A percentile compares a stretch with the other conserved stretches of the same genome.
phyloP scores from a whole-genome alignment of 1,139 yeast species.

The Saccharomyces hybrid region DNA sequence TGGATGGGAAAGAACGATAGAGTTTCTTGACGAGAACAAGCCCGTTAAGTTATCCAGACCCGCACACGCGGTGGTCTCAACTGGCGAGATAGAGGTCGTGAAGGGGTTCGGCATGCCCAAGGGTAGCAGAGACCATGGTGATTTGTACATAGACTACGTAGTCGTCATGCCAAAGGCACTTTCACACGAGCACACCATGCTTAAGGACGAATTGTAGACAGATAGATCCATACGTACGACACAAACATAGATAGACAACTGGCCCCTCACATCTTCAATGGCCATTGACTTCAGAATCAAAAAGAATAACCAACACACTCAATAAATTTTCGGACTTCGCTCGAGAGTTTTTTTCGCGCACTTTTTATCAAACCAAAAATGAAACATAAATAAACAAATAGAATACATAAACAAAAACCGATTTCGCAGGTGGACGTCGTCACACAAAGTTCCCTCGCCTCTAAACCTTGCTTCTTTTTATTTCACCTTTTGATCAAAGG shows the following conservation, averaged over 20 bases:
- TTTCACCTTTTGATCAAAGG: not conserved
- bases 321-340: not conserved
- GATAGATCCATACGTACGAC: not conserved
- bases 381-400: not conserved
- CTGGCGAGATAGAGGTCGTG: constrained; percentile 66
- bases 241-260: not conserved
- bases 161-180: constrained; percentile 37
- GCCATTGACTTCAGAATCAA: not conserved
- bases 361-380: not conserved
- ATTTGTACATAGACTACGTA: constrained; percentile 62
- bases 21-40: constrained; percentile 56
- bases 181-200: not conserved
- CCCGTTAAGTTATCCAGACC: constrained; percentile 44
- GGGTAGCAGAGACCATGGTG: constrained; percentile 52
- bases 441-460: not conserved
- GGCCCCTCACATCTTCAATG: not conserved
- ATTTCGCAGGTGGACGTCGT: not conserved
- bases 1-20: constrained; percentile 65
- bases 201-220: constrained; percentile 6
- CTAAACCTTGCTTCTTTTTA: not conserved
- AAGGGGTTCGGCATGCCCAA: constrained; percentile 82
- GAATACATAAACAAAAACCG: not conserved
- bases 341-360: not conserved
- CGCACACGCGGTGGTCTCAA: constrained; percentile 43
- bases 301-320: not conserved